Base-by-base conservation (phyloP, 768 basidiomycete genomes). In the Pleurotus ostreatus region DNA sequence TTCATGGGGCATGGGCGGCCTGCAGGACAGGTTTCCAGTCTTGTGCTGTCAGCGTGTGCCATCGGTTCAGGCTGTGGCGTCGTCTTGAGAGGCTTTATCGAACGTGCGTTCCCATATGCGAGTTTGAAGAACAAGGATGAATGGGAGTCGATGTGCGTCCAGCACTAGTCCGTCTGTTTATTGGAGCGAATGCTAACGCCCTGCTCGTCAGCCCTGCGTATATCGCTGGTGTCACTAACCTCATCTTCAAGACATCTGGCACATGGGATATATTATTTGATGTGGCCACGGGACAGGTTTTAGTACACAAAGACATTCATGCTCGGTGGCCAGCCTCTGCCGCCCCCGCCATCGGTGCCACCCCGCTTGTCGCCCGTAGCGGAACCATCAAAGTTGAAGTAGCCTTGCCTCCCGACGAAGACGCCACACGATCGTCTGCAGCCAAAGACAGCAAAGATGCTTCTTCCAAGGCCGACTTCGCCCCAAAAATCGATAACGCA, bases 141-240 rank as follows among this genome's bases (percentile, higher is more conserved):
- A 64, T 89, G 95, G 82, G 89, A 95, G 70, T 80, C 84, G 6
- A 86, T 88, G 92, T 94, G 74, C 73, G 88, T 78, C 44, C 13
- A 18, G 6, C 25, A 23, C 13, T 15, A 20, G 44, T 57, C 48
- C 49, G 39, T 45, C 20, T 52, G 16, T 22, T 12, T 20, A 6
- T 23, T 38, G 25, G 2, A 25, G 11, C 9, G 47, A 46, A 16
- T n/a, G 9, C 7, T 53, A 39, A 18, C 39, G 12, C 15, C 48
- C 37, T 58, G 43, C 46, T 40, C 37, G 38, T 7, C 60, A 94
- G 93, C 39, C 86, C 90, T 3, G 96, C 92, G 11, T 99, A 88
- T 66, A 94, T 99, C 52, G 97, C 95, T 8, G 97, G 97, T 1
- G 96, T 98, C 2, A 95, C 92, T 1, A 99, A 99, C 64, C 97